Evolutionary conservation across 176 grass and related monocot genomes (phyloP).

Genomic region (Raddia distichophylla): DNA sequence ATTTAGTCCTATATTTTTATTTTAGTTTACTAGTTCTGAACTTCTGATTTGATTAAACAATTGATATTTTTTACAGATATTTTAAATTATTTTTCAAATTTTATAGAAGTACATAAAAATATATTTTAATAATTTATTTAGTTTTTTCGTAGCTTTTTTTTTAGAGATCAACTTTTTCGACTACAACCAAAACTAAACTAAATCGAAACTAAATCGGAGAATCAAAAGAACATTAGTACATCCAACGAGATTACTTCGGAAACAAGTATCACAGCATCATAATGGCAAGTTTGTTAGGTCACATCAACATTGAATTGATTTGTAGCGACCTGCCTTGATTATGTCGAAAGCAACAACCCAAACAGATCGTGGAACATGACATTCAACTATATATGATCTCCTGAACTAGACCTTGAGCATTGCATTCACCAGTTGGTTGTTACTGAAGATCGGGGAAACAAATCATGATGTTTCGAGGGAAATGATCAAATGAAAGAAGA

Average conservation of each 20-base stretch:
- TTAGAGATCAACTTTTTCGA: too few species aligned
- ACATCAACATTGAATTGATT: slow-evolving; percentile 43
- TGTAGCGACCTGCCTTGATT: slow-evolving; percentile 32
- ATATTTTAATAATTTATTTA: too few species aligned
- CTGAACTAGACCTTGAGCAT: slow-evolving; percentile 20
- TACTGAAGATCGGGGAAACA: slow-evolving; percentile 10
- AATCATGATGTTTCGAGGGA: slow-evolving; percentile 18
- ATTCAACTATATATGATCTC: slow-evolving; percentile 2
- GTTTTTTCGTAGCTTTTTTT: too few species aligned
- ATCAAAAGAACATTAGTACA: too few species aligned
- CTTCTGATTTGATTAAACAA: too few species aligned
- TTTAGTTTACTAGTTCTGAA: too few species aligned
- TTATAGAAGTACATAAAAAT: too few species aligned
- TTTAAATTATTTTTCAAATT: too few species aligned
- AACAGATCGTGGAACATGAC: slow-evolving; percentile 31
- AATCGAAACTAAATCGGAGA: too few species aligned
- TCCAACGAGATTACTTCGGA: slow-evolving; percentile 30
- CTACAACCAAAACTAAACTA: too few species aligned
- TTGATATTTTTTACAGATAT: too few species aligned
- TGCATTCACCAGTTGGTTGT: slow-evolving; percentile 18
- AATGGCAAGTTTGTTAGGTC: slow-evolving; percentile 25
- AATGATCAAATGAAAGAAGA: slow-evolving; percentile 1
- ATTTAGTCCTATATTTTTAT: background rate
- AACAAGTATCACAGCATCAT: slow-evolving; percentile 26
- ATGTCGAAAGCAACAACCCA: slow-evolving; percentile 29